A percentile compares a stretch with the other conserved stretches of the same genome.
These are phyloP conservation scores for Microcyclospora pomicola DNA, from an alignment of 2,329 filamentous ascomycete genomes.

Conservation along the genomic window DNA sequence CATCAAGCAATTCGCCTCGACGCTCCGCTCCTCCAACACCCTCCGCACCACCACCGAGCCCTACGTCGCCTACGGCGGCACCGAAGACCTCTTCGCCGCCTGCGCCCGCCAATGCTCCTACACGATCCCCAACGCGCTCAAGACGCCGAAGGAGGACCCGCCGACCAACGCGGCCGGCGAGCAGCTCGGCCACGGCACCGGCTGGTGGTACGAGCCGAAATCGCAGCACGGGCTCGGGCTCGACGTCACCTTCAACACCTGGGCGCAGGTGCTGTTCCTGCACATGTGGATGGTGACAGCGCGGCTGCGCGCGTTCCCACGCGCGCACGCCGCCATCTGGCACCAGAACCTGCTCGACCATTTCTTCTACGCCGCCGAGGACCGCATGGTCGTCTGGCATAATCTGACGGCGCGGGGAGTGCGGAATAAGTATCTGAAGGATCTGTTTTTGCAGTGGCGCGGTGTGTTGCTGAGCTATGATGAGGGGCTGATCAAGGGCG, in stretches of 20 bases:
- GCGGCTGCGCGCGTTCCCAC: constrained; percentile 65
- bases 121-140: constrained; percentile 51
- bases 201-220: constrained; percentile 61
- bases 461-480: constrained; percentile 74
- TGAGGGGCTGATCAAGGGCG: constrained; percentile 62
- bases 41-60: constrained; percentile 40
- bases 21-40: constrained; percentile 13
- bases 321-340: constrained; percentile 56
- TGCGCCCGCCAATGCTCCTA: constrained; percentile 65
- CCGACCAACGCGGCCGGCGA: constrained; percentile 63
- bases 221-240: constrained; percentile 43
- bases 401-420: constrained; percentile 43
- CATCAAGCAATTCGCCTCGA: constrained; percentile 14
- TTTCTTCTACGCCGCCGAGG: constrained; percentile 83
- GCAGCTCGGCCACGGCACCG: constrained; percentile 60
- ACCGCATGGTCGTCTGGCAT: constrained; percentile 70
- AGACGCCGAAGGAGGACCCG: constrained; percentile 50
- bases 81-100: constrained; percentile 62
- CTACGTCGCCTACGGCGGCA: constrained; percentile 68
- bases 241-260: constrained; percentile 79
- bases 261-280: constrained; percentile 91
- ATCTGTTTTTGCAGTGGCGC: constrained; percentile 87
- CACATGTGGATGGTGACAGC: constrained; percentile 88
- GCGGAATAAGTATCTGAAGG: constrained; percentile 56
- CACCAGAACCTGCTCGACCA: constrained; percentile 88